Evolutionary conservation across 2,329 filamentous ascomycete genomes (phyloP).

Genomic region (Monilinia fructigena): DNA sequence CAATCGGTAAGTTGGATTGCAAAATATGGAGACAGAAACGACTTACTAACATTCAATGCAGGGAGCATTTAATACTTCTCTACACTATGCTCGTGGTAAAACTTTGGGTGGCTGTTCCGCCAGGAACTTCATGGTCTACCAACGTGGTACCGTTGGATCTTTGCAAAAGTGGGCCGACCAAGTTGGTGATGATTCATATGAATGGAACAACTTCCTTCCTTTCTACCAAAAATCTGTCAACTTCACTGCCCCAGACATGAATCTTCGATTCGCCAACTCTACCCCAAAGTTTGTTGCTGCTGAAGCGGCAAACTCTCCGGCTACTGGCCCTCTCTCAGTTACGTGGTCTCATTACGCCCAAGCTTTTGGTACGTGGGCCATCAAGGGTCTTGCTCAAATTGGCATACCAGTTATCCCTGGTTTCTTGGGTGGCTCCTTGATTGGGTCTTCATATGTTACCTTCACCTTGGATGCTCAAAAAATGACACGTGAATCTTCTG

Average conservation of each 20-base stretch:
- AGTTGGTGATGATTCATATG: conserved; percentile 46
- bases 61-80: conserved; percentile 21
- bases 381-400: conserved; percentile 43
- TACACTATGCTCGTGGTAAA: conserved; percentile 37
- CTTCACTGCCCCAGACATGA: conserved; percentile 20
- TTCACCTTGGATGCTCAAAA: conserved; percentile 38
- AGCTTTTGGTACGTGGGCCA: conserved; percentile 36
- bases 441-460: conserved; percentile 42
- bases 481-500: conserved; percentile 40
- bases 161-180: conserved; percentile 46
- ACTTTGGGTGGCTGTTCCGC: conserved; percentile 39
- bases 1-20: conserved; percentile 29
- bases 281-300: conserved; percentile 34
- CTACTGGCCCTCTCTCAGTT: conserved; percentile 43
- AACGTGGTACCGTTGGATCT: conserved; percentile 36
- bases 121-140: conserved; percentile 40
- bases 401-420: conserved; percentile 39
- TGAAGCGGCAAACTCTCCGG: conserved; percentile 35
- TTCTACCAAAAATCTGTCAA: conserved; percentile 42
- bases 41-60: neutral
- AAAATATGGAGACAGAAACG: neutral
- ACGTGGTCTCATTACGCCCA: conserved; percentile 44
- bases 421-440: conserved; percentile 45
- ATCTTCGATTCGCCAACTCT: conserved; percentile 34
- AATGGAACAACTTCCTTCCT: conserved; percentile 47